Evolutionary conservation across 129 eudicot species (phyloP).

Genomic region (Saussurea involucrata): DNA sequence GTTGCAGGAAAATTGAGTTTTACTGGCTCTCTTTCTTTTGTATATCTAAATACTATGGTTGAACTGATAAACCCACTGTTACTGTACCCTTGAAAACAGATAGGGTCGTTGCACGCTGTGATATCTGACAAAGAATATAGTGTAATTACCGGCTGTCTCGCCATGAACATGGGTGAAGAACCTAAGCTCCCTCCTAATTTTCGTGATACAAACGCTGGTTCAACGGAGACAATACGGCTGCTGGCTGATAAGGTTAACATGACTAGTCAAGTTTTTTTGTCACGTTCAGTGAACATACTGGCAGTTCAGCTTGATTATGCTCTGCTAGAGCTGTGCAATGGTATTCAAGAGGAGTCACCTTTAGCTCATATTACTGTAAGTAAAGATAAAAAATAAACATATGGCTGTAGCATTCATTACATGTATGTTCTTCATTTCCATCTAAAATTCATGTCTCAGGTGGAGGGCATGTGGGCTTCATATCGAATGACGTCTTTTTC

Average conservation of each 20-base stretch:
- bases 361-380: conserved; percentile 86
- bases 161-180: conserved; percentile 68
- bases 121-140: conserved; percentile 87
- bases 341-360: conserved; percentile 70
- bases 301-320: conserved; percentile 74
- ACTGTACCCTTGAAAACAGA: conserved; percentile 41
- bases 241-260: conserved; percentile 89
- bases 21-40: conserved; percentile 6
- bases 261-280: conserved; percentile 82
- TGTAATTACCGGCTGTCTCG: conserved; percentile 64
- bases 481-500: conserved; percentile 87
- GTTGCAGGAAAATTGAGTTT: neutral
- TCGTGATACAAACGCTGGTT: conserved; percentile 58
- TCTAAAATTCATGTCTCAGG: conserved; percentile 37
- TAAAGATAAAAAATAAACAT: conserved; percentile 9
- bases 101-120: conserved; percentile 76
- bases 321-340: conserved; percentile 81
- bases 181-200: conserved; percentile 87
- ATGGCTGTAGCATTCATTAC: neutral
- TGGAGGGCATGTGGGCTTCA: conserved; percentile 94
- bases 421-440: neutral
- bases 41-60: conserved; percentile 5
- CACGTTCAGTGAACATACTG: conserved; percentile 75
- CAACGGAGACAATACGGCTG: conserved; percentile 63
- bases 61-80: conserved; percentile 5